Evolutionary conservation across 495 filamentous ascomycete genomes (phyloP).

Genomic region (Xylaria flabelliformis): DNA sequence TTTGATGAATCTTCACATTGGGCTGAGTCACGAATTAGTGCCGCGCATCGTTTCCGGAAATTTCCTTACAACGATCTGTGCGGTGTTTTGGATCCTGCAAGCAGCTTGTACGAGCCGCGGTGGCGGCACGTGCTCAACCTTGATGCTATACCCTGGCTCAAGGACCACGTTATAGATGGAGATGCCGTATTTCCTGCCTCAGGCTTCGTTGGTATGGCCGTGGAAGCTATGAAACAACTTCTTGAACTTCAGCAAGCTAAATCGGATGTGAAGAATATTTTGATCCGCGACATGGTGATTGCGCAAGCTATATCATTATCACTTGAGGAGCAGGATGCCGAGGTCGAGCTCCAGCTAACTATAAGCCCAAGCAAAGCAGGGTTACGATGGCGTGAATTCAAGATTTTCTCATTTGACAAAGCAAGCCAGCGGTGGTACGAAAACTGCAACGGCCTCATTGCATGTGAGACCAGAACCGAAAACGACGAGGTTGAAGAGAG

Average conservation of each 20-base stretch:
- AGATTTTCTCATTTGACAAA: constrained; percentile 21
- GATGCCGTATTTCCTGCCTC: constrained; percentile 51
- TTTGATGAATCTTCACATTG: constrained; percentile 37
- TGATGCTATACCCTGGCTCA: constrained; percentile 49
- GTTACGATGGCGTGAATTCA: constrained; percentile 22
- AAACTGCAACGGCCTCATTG: constrained; percentile 28
- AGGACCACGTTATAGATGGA: constrained; percentile 45
- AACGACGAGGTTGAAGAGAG: constrained; percentile 21
- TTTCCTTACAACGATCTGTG: constrained; percentile 48
- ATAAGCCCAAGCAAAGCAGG: constrained; percentile 21
- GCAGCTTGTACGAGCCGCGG: constrained; percentile 40
- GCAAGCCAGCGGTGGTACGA: constrained; percentile 21
- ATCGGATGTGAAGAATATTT: constrained; percentile 5
- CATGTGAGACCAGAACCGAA: constrained; percentile 10
- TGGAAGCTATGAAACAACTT: constrained; percentile 48
- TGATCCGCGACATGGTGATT: constrained; percentile 42
- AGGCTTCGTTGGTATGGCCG: constrained; percentile 51
- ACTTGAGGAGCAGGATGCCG: constrained; percentile 37
- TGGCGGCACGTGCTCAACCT: constrained; percentile 55
- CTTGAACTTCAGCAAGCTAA: constrained; percentile 29
- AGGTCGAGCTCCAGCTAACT: constrained; percentile 33
- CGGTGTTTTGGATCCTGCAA: constrained; percentile 38
- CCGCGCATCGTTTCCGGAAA: constrained; percentile 32
- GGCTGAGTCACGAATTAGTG: constrained; percentile 47
- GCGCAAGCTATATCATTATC: constrained; percentile 38